phyloP scores from a whole-genome alignment of 805 yeast species.

The Candida taoyuanica region DNA sequence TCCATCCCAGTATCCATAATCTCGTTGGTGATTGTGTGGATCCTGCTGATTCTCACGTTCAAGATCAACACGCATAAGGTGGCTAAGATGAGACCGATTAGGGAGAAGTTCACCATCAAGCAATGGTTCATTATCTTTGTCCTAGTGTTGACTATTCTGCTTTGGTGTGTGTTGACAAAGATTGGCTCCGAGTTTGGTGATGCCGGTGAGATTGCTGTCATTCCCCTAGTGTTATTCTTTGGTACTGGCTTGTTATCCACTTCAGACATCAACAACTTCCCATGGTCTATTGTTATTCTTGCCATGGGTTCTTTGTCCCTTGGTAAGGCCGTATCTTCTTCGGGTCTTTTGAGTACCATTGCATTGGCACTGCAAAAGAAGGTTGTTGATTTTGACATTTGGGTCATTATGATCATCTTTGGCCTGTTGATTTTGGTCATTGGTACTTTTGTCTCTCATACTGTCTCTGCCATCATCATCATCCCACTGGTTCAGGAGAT shows the following conservation, averaged over 20 bases:
- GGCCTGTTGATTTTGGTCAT: constrained; percentile 78
- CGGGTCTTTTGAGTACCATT: constrained; percentile 77
- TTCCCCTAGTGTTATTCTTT: constrained; percentile 82
- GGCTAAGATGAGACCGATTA: constrained; percentile 43
- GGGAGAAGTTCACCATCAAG: constrained; percentile 59
- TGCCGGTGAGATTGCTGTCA: constrained; percentile 85
- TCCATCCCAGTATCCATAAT: constrained; percentile 76
- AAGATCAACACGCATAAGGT: constrained; percentile 44
- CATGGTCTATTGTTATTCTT: constrained; percentile 91
- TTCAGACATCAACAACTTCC: constrained; percentile 87
- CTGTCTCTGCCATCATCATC: constrained; percentile 92
- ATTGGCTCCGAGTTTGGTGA: constrained; percentile 76
- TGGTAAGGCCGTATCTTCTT: constrained; percentile 90
- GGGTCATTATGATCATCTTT: constrained; percentile 72
- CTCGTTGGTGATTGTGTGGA: constrained; percentile 64
- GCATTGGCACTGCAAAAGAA: constrained; percentile 63
- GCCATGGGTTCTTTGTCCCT: constrained; percentile 98
- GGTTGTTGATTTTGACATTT: constrained; percentile 57
- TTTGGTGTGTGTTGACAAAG: constrained; percentile 87
- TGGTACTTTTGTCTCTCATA: constrained; percentile 95
- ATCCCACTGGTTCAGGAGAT: constrained; percentile 87
- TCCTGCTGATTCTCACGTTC: constrained; percentile 54
- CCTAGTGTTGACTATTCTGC: constrained; percentile 62
- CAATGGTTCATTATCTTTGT: constrained; percentile 77
- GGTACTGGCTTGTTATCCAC: constrained; percentile 83